These are phyloP conservation scores for Claviceps paspali DNA, from an alignment of 2,329 filamentous ascomycete species.

Conservation along the genomic window DNA sequence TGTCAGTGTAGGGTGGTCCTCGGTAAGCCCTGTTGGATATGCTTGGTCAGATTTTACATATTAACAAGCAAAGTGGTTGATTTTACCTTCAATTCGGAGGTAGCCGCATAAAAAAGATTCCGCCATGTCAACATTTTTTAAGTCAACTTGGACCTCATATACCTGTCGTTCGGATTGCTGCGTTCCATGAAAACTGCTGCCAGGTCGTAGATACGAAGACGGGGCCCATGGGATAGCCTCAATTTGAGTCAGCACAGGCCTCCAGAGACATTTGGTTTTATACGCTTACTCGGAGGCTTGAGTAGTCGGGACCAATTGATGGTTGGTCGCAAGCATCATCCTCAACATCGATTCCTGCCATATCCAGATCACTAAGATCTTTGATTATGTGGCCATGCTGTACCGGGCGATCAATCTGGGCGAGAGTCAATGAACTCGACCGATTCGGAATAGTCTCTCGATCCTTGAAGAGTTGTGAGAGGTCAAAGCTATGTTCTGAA, in stretches of 20 bases:
- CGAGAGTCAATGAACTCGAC: not conserved
- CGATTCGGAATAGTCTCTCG: constrained; percentile 10
- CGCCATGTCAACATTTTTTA: constrained; percentile 88
- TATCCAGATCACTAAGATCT: constrained; percentile 12
- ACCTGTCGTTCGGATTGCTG: constrained; percentile 86
- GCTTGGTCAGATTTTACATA: not conserved
- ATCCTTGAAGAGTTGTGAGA: constrained; percentile 17
- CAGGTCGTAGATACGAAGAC: constrained; percentile 73
- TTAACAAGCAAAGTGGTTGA: not conserved
- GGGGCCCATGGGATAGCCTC: constrained; percentile 59
- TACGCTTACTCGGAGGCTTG: constrained; percentile 20
- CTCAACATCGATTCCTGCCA: constrained; percentile 14
- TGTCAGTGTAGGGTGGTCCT: constrained; percentile 92
- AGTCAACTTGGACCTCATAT: constrained; percentile 92
- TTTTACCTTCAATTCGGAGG: constrained; percentile 79
- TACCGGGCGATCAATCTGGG: not conserved
- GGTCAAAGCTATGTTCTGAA: constrained; percentile 17
- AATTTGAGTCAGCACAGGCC: constrained; percentile 4
- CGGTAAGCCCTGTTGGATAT: constrained; percentile 55
- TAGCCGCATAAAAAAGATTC: constrained; percentile 94
- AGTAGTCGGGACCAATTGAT: constrained; percentile 24
- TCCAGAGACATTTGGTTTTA: constrained; percentile 1
- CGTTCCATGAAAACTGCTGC: constrained; percentile 77
- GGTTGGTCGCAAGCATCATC: constrained; percentile 14
- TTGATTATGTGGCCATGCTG: constrained; percentile 5